Conservation (phyloP, 164 flowering plant genomes). For the Berberis thunbergii region DNA sequence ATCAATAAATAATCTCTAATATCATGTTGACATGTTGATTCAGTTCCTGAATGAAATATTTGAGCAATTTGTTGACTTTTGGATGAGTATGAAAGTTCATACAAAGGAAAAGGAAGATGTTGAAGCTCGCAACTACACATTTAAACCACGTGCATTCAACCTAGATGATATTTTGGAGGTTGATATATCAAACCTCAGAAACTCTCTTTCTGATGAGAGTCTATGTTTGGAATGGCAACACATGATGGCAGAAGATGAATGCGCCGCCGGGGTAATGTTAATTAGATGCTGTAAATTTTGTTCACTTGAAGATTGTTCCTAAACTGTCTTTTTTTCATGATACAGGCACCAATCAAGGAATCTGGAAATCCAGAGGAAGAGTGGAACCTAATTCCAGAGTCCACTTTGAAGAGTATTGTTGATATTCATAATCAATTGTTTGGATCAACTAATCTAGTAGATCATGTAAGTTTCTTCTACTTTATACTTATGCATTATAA, state of each 20-base stretch:
- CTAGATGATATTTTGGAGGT: slow-evolving; percentile 56
- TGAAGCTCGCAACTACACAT: slow-evolving; percentile 50
- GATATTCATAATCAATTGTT: slow-evolving; percentile 51
- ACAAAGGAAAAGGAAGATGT: slow-evolving; percentile 32
- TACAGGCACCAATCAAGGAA: slow-evolving; percentile 9
- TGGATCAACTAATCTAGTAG: slow-evolving; percentile 53
- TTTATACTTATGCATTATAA: not conserved
- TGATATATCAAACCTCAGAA: slow-evolving; percentile 38
- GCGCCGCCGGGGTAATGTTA: slow-evolving; percentile 25
- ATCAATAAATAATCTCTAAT: not conserved
- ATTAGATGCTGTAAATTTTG: not conserved
- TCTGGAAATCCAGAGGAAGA: slow-evolving; percentile 36
- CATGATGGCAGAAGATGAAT: slow-evolving; percentile 34
- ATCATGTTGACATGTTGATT: slow-evolving; percentile 8
- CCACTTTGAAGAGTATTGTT: slow-evolving; percentile 37
- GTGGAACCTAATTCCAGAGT: slow-evolving; percentile 50
- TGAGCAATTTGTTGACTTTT: slow-evolving; percentile 39
- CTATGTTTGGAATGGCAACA: slow-evolving; percentile 69
- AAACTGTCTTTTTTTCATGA: not conserved
- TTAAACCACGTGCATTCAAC: slow-evolving; percentile 57
- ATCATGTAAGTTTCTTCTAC: slow-evolving; percentile 31
- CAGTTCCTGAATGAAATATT: slow-evolving; percentile 59
- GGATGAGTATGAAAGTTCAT: slow-evolving; percentile 66
- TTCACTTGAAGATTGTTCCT: slow-evolving; percentile 22
- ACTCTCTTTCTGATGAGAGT: slow-evolving; percentile 30